Conservation (phyloP, 2,329 filamentous ascomycete species). For the Nannizzia gypsea region DNA sequence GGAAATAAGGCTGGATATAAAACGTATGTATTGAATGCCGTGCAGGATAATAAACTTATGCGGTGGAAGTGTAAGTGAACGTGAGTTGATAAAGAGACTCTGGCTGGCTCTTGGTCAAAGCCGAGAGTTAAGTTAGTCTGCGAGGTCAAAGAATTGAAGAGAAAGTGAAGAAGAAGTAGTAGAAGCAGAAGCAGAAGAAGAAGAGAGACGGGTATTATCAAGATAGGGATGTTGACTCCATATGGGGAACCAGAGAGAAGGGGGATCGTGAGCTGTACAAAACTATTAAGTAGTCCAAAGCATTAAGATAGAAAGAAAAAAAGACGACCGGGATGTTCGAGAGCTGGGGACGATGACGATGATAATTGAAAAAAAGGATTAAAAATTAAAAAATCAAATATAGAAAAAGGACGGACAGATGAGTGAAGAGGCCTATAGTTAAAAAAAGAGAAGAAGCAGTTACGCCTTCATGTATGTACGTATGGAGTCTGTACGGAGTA, state of each 20-base stretch:
- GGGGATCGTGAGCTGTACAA: not conserved
- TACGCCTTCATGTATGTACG: not conserved
- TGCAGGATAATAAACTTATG: not conserved
- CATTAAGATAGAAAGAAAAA: not conserved
- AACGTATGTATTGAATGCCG: not conserved
- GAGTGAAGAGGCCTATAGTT: not conserved
- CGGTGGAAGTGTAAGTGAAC: not conserved
- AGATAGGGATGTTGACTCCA: not conserved
- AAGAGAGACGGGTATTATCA: not conserved
- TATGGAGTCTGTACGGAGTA: not conserved
- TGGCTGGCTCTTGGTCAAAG: not conserved
- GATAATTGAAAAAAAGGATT: not conserved
- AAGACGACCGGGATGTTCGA: not conserved
- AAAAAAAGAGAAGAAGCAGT: not conserved
- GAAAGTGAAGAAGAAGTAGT: not conserved
- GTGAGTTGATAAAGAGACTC: not conserved
- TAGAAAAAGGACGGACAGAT: not conserved
- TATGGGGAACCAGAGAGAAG: not conserved
- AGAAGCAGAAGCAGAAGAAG: not conserved
- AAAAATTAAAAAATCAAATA: not conserved
- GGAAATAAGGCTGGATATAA: not conserved
- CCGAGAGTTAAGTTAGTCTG: not conserved
- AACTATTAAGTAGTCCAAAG: constrained; percentile 4
- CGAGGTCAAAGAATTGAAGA: not conserved
- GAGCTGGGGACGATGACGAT: not conserved